Conservation (phyloP, 768 basidiomycete species). For the Mycena filopes region DNA sequence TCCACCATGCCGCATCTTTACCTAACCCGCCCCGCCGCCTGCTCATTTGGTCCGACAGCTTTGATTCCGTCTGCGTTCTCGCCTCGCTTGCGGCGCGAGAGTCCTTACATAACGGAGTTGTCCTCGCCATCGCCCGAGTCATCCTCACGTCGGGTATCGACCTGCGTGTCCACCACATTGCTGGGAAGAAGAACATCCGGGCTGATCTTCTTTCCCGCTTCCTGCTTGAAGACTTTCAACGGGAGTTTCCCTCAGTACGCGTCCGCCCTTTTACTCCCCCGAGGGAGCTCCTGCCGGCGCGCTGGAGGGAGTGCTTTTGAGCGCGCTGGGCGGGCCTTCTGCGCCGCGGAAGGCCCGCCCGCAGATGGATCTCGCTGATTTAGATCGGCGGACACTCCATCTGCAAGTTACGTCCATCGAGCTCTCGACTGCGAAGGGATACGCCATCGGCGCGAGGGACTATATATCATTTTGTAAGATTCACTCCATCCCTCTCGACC, state of each 20-base stretch:
- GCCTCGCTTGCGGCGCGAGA: conserved; percentile 21
- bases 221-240: conserved; percentile 31
- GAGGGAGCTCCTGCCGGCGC: conserved; percentile 32
- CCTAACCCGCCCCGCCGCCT: conserved; percentile 29
- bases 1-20: conserved; percentile 29
- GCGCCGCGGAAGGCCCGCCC: conserved; percentile 25
- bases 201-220: conserved; percentile 35
- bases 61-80: conserved; percentile 34
- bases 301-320: conserved; percentile 36
- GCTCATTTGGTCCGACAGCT: conserved; percentile 34
- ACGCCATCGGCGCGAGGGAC: conserved; percentile 36
- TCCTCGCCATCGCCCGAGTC: conserved; percentile 27
- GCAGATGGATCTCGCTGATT: conserved; percentile 20
- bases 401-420: conserved; percentile 37
- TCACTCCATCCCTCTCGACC: conserved; percentile 31
- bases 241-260: conserved; percentile 31
- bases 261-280: conserved; percentile 35
- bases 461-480: conserved; percentile 34
- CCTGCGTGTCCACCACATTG: conserved; percentile 30
- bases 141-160: conserved; percentile 30
- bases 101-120: conserved; percentile 22
- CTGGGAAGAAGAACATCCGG: conserved; percentile 30
- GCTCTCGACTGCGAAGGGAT: conserved; percentile 29
- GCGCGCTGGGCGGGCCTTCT: conserved; percentile 23
- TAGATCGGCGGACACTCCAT: conserved; percentile 29